These are phyloP conservation scores for Ogataea philodendri DNA, from an alignment of 805 yeast genomes.

Conservation along the genomic window DNA sequence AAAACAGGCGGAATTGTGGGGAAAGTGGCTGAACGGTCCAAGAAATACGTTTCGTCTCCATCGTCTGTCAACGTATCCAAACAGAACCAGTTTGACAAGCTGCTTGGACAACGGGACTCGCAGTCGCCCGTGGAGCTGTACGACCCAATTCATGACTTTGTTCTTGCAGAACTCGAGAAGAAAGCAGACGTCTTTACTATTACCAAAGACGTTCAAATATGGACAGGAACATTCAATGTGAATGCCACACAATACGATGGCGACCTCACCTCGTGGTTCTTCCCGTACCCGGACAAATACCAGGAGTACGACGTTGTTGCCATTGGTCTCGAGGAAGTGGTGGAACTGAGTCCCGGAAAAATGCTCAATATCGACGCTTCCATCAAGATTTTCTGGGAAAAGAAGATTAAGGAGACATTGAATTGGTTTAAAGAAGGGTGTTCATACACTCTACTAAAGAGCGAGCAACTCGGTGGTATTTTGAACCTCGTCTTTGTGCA, in stretches of 20 bases:
- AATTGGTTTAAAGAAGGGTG: conserved; percentile 36
- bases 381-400: conserved; percentile 63
- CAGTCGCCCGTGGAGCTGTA: conserved; percentile 43
- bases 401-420: conserved; percentile 48
- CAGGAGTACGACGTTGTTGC: conserved; percentile 65
- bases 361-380: conserved; percentile 74
- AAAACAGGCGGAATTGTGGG: conserved; percentile 46
- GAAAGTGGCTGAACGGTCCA: conserved; percentile 39
- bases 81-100: conserved; percentile 38
- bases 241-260: conserved; percentile 48
- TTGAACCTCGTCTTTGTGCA: conserved; percentile 66
- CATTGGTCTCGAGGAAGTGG: conserved; percentile 86
- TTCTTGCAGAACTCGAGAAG: conserved; percentile 40
- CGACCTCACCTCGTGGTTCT: conserved; percentile 43
- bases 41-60: conserved; percentile 32
- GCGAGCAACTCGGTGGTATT: conserved; percentile 85
- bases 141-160: conserved; percentile 56
- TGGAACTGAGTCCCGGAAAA: conserved; percentile 79
- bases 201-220: conserved; percentile 40
- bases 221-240: conserved; percentile 53
- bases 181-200: conserved; percentile 41
- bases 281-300: conserved; percentile 39
- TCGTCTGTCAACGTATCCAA: conserved; percentile 22
- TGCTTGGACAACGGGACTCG: conserved; percentile 47
- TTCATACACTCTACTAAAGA: conserved; percentile 51